Base-by-base conservation (phyloP, 2,329 filamentous ascomycete genomes). In the Trichoderma atrobrunneum region DNA sequence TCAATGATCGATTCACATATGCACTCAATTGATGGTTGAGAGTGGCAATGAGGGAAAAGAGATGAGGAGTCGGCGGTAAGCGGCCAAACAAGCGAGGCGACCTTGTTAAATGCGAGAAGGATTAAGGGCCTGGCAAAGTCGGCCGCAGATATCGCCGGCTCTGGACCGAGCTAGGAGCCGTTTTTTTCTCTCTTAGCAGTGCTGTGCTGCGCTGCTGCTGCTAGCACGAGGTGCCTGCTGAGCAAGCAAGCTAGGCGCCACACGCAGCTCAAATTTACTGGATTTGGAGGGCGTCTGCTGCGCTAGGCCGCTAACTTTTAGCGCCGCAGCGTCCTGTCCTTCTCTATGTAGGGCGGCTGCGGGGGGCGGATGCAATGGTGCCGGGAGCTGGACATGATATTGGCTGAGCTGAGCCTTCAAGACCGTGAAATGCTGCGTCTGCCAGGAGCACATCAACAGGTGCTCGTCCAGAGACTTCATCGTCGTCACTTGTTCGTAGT, bases 11-110 rank as follows among this genome's bases (percentile, higher is more conserved):
- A 36, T 36, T 36, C 6, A 36, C 34, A 36, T 36, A 56, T 57
- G 26, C 34, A 48, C 28, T 32, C 28, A 59, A 32, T 32, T 14
- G 30, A 60, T 14, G 28, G 57, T 16, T 54, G 48, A 12, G 48
- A 24, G 21, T 54, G 63, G 60, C 51, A 59, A 68, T 34, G 56
- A 63, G 32, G 34, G 60, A 51, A 30, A 34, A 59, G 32, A 57
- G 34, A 71, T 34, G 66, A 72, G 54, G 51, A 72, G 69, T 73
- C 72, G 72, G 72, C 70, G 70, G 69, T 73, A 73, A 73, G 72
- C 72, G 72, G 72, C 28, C 70, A 64, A 61, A 70, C 18, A 34
- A 36, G 71, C 59, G 59, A 71, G 61, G 68, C 54, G 66, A 65
- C 59, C 26, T 39, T 71, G 67, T 71, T 70, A 72, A 71, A 60